Percentiles rank a stretch among this genome's conserved stretches.
phyloP scores from a whole-genome alignment of 768 basidiomycete genomes.

The Boletus sp. region DNA sequence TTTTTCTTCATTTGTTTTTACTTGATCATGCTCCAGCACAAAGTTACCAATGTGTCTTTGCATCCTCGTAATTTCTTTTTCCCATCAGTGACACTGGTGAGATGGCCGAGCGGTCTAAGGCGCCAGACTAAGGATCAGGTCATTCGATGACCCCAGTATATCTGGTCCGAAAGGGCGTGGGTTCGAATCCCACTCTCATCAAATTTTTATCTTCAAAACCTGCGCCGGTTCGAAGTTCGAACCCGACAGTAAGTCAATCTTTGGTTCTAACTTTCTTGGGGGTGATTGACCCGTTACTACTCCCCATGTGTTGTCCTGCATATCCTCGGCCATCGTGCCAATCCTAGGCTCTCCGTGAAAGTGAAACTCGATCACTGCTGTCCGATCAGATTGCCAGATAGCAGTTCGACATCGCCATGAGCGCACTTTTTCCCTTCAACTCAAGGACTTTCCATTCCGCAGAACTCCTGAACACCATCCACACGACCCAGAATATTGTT shows the following conservation, averaged over 20 bases:
- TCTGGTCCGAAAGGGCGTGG: slow-evolving; percentile 41
- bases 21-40: not conserved
- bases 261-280: too few relatives aligned
- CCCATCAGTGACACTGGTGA: slow-evolving; percentile 14
- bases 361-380: too few relatives aligned
- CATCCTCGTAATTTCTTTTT: not conserved
- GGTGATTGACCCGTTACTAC: too few relatives aligned
- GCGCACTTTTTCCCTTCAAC: too few relatives aligned
- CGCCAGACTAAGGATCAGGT: slow-evolving; percentile 54
- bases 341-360: too few relatives aligned
- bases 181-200: slow-evolving; percentile 41
- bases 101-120: slow-evolving; percentile 64
- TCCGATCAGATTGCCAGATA: too few relatives aligned
- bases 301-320: too few relatives aligned
- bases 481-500: too few relatives aligned
- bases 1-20: not conserved
- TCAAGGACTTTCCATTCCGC: too few relatives aligned
- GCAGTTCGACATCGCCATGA: too few relatives aligned
- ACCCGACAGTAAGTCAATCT: not conserved
- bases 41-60: not conserved
- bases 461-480: too few relatives aligned
- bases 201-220: not conserved
- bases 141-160: slow-evolving; percentile 26
- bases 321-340: too few relatives aligned
- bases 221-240: not conserved